phyloP scores from a whole-genome alignment of 805 yeast genomes.

The Kuraishia borneana region DNA sequence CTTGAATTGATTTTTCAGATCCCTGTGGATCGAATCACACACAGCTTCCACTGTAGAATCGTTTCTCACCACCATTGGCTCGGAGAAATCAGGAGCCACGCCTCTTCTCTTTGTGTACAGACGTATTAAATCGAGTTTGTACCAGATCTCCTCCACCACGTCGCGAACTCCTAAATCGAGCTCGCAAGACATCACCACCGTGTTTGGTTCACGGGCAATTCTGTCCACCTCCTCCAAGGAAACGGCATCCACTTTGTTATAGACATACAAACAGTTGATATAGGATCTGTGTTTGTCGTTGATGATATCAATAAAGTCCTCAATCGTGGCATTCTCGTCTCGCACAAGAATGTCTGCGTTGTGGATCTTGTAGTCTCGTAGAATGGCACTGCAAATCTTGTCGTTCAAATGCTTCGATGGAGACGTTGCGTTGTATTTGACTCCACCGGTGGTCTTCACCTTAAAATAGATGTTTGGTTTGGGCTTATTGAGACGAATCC shows the following conservation, averaged over 20 bases:
- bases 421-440: conserved; percentile 67
- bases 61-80: conserved; percentile 84
- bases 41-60: conserved; percentile 74
- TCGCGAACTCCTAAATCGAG: conserved; percentile 79
- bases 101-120: conserved; percentile 88
- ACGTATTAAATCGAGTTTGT: conserved; percentile 66
- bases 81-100: conserved; percentile 64
- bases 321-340: conserved; percentile 83
- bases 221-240: conserved; percentile 90
- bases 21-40: conserved; percentile 87
- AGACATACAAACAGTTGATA: conserved; percentile 85
- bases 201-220: conserved; percentile 84
- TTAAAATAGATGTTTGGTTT: conserved; percentile 75
- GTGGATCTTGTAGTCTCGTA: conserved; percentile 82
- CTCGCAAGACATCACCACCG: conserved; percentile 91
- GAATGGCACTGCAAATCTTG: conserved; percentile 60
- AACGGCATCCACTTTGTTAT: conserved; percentile 92
- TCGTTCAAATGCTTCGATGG: conserved; percentile 81
- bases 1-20: conserved; percentile 83
- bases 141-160: conserved; percentile 89
- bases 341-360: conserved; percentile 89
- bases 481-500: conserved; percentile 75
- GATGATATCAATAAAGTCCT: conserved; percentile 85
- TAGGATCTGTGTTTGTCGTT: conserved; percentile 83
- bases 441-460: conserved; percentile 83